These are phyloP conservation scores for Bolboschoenus planiculmis DNA, from an alignment of 176 grass and related monocot genomes.

Conservation along the genomic window DNA sequence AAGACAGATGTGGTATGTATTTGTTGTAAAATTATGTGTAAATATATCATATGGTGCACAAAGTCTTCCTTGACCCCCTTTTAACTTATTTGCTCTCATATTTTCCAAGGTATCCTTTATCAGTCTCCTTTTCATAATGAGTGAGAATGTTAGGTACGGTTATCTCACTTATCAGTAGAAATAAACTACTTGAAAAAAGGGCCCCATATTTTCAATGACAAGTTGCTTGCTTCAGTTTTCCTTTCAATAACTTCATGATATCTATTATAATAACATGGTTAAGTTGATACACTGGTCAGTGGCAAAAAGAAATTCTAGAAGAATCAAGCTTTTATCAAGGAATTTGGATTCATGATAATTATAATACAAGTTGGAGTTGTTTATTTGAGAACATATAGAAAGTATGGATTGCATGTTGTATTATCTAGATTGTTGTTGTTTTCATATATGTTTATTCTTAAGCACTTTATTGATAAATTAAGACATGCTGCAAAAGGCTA, in stretches of 20 bases:
- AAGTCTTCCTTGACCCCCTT: neutral
- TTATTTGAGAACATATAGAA: neutral
- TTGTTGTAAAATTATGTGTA: neutral
- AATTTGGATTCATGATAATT: neutral
- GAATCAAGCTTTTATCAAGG: neutral
- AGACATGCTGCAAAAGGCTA: neutral
- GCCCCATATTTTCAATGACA: neutral
- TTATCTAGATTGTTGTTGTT: neutral
- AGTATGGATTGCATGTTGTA: neutral
- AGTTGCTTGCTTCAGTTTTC: neutral
- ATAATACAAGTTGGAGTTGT: neutral
- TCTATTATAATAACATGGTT: neutral
- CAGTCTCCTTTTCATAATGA: neutral
- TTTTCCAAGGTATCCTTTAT: neutral
- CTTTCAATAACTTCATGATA: neutral
- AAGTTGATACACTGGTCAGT: neutral
- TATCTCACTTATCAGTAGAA: neutral
- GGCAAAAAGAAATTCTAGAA: neutral
- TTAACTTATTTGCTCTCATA: neutral
- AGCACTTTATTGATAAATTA: neutral
- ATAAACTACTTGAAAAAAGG: neutral
- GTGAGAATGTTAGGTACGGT: neutral
- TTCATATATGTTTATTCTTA: neutral
- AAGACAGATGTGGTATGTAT: conserved; percentile 74
- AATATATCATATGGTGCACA: neutral